Evolutionary conservation across 163 green algal species (phyloP), one percentile per base, ranked within the genome.

Genomic region (Scenedesmus sp.): DNA sequence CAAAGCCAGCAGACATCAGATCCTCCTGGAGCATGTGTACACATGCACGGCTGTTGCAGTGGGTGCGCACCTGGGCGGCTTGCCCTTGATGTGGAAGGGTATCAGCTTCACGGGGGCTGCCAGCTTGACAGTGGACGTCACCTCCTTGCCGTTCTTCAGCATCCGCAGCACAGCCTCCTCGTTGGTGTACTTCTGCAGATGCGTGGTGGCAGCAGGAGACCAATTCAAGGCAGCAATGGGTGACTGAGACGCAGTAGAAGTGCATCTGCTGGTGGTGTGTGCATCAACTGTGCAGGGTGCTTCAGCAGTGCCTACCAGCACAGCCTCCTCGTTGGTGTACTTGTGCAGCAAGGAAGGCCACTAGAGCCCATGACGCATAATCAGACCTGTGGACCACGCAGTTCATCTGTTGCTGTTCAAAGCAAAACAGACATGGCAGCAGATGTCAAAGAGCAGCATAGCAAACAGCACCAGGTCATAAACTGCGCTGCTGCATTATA

Each of bases 1-100:
- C n/a, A n/a, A n/a, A n/a, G n/a, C n/a, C n/a, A n/a, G n/a, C n/a
- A 56, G 9, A 56, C 49, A 56, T n/a, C n/a, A n/a, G n/a, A n/a
- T n/a, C n/a, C n/a, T n/a, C n/a, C n/a, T n/a, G n/a, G n/a, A n/a
- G n/a, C n/a, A n/a, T n/a, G n/a, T n/a, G n/a, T n/a, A n/a, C n/a
- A n/a, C n/a, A n/a, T n/a, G n/a, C n/a, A n/a, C n/a, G n/a, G n/a
- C n/a, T n/a, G n/a, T n/a, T n/a, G n/a, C n/a, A n/a, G n/a, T n/a
- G n/a, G n/a, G 49, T 56, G 20, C 59, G 7, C 59, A 72, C 22
- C 59, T 95, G 0, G 98, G 98, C 24, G 93, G 93, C 40, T 86
- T 83, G 26, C 95, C 95, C 16, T 93, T 83, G 61, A 96, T 97
- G 94, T 99, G 98, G 59, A 97, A 96, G 22, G 97, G 98, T 12